Conservation (phyloP, 768 basidiomycete genomes). For the Amyloporia xantha region DNA sequence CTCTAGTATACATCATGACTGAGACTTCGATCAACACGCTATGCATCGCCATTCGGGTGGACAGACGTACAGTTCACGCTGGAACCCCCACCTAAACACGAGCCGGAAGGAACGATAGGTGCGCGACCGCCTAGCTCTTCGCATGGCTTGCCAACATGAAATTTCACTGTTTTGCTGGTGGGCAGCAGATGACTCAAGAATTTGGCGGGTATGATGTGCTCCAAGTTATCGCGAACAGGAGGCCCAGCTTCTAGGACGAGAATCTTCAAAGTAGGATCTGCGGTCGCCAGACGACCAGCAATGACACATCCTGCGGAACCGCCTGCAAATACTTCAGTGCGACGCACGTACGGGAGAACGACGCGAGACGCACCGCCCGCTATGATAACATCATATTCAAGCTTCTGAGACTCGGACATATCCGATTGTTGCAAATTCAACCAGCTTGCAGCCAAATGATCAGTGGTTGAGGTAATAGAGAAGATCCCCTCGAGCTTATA, state of each 20-base stretch:
- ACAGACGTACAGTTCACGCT: constrained; percentile 42
- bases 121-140: constrained; percentile 38
- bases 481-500: too few relatives aligned
- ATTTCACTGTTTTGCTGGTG: constrained; percentile 35
- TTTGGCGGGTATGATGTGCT: constrained; percentile 47
- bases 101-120: constrained; percentile 36
- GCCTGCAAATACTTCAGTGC: constrained; percentile 15
- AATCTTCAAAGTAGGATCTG: constrained; percentile 47
- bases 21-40: not conserved
- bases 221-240: constrained; percentile 37
- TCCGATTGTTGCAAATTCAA: too few relatives aligned
- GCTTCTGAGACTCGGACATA: not conserved
- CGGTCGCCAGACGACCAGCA: constrained; percentile 23
- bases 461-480: too few relatives aligned
- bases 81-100: constrained; percentile 55
- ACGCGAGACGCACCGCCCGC: constrained; percentile 41
- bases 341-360: not conserved
- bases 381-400: constrained; percentile 43
- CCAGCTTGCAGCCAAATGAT: too few relatives aligned
- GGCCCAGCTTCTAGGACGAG: constrained; percentile 57
- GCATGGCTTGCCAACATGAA: constrained; percentile 32
- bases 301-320: constrained; percentile 48
- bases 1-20: constrained; percentile 47
- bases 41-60: not conserved
- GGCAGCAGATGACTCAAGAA: constrained; percentile 35